Evolutionary conservation across 2,329 filamentous ascomycete species (phyloP).

Genomic region (Pseudohalonectria lignicola): DNA sequence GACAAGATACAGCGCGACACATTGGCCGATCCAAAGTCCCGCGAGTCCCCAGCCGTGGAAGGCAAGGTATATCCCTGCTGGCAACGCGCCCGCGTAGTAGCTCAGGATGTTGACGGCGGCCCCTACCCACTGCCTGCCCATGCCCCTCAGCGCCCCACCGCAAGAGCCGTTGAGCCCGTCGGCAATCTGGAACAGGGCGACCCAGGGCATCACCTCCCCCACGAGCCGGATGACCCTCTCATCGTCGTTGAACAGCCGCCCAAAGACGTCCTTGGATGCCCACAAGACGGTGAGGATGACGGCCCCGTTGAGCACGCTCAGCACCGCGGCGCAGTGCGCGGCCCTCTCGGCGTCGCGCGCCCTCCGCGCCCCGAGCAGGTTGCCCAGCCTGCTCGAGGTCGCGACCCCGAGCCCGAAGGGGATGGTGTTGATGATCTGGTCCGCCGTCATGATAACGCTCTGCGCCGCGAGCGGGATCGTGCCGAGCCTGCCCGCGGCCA

Average conservation of each 20-base stretch:
- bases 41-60: constrained; percentile 76
- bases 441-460: constrained; percentile 81
- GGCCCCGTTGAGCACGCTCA: constrained; percentile 59
- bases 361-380: constrained; percentile 61
- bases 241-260: constrained; percentile 73
- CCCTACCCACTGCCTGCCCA: constrained; percentile 79
- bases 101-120: constrained; percentile 71
- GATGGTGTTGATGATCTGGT: constrained; percentile 76
- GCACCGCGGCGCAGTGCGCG: constrained; percentile 63
- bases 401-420: constrained; percentile 82
- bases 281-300: constrained; percentile 60
- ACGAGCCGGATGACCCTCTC: constrained; percentile 60
- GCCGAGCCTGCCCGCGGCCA: constrained; percentile 70
- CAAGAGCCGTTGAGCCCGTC: constrained; percentile 81
- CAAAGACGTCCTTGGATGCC: constrained; percentile 61
- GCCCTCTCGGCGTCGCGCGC: constrained; percentile 56
- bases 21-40: constrained; percentile 77
- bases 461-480: constrained; percentile 73
- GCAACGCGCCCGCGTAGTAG: constrained; percentile 75
- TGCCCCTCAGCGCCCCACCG: constrained; percentile 68
- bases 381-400: constrained; percentile 66
- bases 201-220: constrained; percentile 69
- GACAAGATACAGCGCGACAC: constrained; percentile 70
- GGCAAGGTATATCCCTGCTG: constrained; percentile 72
- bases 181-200: constrained; percentile 82